A percentile compares a stretch with the other conserved stretches of the same genome.
Conservation (phyloP, 2,329 filamentous ascomycete species). For the Colletotrichum chrysophilum region DNA sequence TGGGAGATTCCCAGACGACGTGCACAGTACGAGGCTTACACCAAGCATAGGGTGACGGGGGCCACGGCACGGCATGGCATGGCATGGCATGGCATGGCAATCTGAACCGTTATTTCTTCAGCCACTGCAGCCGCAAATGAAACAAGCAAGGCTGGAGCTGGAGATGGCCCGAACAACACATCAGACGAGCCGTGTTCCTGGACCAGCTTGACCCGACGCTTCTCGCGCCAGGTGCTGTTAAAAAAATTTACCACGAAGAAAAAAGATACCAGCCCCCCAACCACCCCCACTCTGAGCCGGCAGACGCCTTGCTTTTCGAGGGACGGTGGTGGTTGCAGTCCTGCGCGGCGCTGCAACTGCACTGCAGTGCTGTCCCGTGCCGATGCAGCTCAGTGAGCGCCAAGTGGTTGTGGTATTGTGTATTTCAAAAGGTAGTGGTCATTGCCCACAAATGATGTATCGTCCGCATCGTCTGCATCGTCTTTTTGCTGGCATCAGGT, state of each 20-base stretch:
- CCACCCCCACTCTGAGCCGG: neutral
- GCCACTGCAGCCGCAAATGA: constrained; percentile 4
- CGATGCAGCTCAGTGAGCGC: neutral
- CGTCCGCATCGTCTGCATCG: neutral
- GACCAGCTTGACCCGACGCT: constrained; percentile 6
- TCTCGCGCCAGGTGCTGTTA: constrained; percentile 13
- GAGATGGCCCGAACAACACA: constrained; percentile 3
- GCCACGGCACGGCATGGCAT: neutral
- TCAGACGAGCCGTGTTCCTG: constrained; percentile 14
- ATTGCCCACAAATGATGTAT: neutral
- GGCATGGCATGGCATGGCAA: neutral
- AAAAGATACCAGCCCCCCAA: neutral
- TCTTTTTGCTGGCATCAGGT: neutral
- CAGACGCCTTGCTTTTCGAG: neutral
- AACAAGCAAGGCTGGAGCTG: constrained; percentile 20
- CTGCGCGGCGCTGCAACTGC: neutral
- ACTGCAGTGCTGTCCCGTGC: neutral
- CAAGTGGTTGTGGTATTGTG: neutral
- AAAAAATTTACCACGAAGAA: neutral
- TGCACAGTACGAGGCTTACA: neutral
- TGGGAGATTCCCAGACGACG: neutral
- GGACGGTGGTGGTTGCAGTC: neutral
- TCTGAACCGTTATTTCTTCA: neutral
- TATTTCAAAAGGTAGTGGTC: neutral
- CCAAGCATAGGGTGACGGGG: neutral